Base-by-base conservation (phyloP, 441 rosid species). In the Euphorbia celastroides region DNA sequence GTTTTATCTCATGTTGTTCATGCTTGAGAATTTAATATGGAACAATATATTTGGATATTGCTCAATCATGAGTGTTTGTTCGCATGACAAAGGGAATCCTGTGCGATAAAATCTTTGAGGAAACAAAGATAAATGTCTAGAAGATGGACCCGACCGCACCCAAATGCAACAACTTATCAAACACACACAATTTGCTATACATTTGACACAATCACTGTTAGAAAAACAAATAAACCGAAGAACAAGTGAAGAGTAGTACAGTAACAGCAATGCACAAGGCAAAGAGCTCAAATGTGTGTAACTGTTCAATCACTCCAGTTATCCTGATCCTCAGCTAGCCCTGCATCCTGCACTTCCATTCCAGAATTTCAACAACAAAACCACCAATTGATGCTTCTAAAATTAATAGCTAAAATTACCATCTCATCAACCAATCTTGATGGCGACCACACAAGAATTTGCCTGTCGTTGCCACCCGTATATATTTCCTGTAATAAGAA, bases 401-500 rank as follows among this genome's bases (percentile, higher is more conserved):
- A 58, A 0, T 61, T 63, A 10, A 5, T 31, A 51, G 30, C 19
- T 30, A n/a, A n/a, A 28, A 0, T 58, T 62, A 83, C 85, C 70
- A 57, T 57, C 69, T 78, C 94, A 57, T 70, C 75, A 50, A 70
- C 60, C 70, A 71, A 66, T 71, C 79, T 74, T 62, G 81, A 41
- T 34, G 96, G 92, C 68, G 95, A 88, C 98, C 98, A 93, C 23
- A 86, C 95, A 44, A 90, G 92, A 76, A 90, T 93, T 74, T 90
- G 88, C 71, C 90, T 78, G 77, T 90, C 96, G 68, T 68, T 80
- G 54, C 97, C 88, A 28, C 97, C 90, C 1, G 97, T 85, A 82
- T 88, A 93, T 58, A 93, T 75, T 78, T 93, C 97, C 96, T 89
- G 83, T 27, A 67, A 63, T 36, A 62, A 54, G 62, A 67, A 67